Percentiles rank a stretch among this genome's conserved stretches.
Evolutionary conservation across 495 filamentous ascomycete genomes (phyloP).

Genomic region (Peziza echinospora): DNA sequence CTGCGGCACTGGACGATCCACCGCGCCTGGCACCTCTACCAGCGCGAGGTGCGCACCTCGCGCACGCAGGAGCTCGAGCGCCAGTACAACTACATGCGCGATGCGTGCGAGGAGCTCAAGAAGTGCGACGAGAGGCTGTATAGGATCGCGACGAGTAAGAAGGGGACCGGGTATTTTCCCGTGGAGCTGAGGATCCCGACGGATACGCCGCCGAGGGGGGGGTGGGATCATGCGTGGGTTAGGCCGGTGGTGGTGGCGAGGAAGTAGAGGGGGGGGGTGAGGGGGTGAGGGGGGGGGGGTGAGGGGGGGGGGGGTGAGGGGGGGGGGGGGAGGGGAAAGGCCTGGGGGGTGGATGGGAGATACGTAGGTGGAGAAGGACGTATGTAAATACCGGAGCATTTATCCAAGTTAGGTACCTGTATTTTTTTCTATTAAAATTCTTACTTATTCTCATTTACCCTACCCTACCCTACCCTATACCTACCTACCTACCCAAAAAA

Average conservation of each 20-base stretch:
- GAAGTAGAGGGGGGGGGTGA: neutral
- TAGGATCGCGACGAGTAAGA: constrained; percentile 43
- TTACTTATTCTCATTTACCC: too few relatives aligned
- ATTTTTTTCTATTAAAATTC: too few relatives aligned
- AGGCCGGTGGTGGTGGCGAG: neutral
- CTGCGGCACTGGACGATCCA: constrained; percentile 99
- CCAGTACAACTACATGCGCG: constrained; percentile 47
- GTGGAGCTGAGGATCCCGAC: constrained; percentile 20
- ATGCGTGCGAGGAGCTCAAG: constrained; percentile 45
- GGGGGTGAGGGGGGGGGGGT: neutral
- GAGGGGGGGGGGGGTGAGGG: too few relatives aligned
- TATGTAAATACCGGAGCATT: too few relatives aligned
- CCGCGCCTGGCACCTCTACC: constrained; percentile 63
- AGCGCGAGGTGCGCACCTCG: constrained; percentile 27
- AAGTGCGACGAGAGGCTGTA: constrained; percentile 39
- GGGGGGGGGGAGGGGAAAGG: too few relatives aligned
- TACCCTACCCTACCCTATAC: too few relatives aligned
- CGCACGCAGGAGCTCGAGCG: constrained; percentile 39
- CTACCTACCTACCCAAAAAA: too few relatives aligned
- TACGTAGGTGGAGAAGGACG: too few relatives aligned
- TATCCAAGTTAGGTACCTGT: too few relatives aligned
- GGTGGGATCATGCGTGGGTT: constrained; percentile 41
- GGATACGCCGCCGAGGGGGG: constrained; percentile 30
- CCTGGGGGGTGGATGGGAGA: too few relatives aligned
- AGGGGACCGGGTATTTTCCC: constrained; percentile 26